phyloP scores from a whole-genome alignment of 768 basidiomycete genomes.

The button mushroom (Agaricus bisporus) region DNA sequence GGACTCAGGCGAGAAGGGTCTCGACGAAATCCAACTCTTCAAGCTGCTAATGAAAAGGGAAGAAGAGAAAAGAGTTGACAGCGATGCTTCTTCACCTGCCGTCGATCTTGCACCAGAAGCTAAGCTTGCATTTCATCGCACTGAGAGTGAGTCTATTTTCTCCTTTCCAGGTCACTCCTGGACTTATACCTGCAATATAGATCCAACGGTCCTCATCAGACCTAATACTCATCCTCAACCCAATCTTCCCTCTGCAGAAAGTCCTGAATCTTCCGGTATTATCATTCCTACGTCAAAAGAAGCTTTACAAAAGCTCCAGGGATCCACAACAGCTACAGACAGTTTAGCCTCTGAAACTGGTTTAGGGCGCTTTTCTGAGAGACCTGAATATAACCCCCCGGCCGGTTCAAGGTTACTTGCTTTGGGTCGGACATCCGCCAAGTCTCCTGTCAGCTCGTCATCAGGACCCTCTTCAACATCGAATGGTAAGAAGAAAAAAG shows the following conservation, averaged over 20 bases:
- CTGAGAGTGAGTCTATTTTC: neutral
- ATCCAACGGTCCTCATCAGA: neutral
- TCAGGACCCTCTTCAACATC: neutral
- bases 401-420: conserved; percentile 46
- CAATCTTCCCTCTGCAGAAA: neutral
- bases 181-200: neutral
- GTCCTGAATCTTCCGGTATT: neutral
- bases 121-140: neutral
- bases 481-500: neutral
- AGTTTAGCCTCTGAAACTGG: conserved; percentile 2
- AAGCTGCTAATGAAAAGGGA: conserved; percentile 79
- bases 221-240: neutral
- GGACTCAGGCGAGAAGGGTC: conserved; percentile 9
- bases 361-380: conserved; percentile 16
- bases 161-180: neutral
- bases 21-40: conserved; percentile 85
- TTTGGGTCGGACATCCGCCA: conserved; percentile 32
- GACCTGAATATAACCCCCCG: conserved; percentile 37
- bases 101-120: neutral
- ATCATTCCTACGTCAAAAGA: neutral
- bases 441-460: conserved; percentile 14
- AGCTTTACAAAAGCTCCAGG: neutral
- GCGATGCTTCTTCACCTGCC: conserved; percentile 4
- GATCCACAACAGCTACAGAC: conserved; percentile 12
- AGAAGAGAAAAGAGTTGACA: conserved; percentile 41